phyloP scores from a whole-genome alignment of 805 yeast species.

The Geotrichum ghanense region DNA sequence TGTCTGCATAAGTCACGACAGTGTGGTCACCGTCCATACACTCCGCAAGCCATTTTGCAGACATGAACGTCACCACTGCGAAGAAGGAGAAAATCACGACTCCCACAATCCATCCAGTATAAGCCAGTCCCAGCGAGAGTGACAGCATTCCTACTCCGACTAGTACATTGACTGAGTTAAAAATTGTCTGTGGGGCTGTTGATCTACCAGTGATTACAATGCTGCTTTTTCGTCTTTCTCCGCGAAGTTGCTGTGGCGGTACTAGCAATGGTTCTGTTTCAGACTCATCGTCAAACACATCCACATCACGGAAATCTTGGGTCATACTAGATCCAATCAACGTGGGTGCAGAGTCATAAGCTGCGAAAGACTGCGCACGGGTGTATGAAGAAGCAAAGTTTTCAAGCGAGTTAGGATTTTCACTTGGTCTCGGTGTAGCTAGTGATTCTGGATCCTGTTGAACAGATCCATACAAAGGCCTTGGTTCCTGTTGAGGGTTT shows the following conservation, averaged over 20 bases:
- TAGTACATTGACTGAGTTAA: constrained; percentile 49
- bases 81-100: constrained; percentile 43
- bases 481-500: too few species aligned
- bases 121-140: constrained; percentile 46
- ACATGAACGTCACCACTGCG: constrained; percentile 60
- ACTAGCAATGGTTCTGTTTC: constrained; percentile 3
- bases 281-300: constrained; percentile 8
- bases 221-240: constrained; percentile 48
- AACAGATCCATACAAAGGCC: too few species aligned
- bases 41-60: constrained; percentile 61
- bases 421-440: too few species aligned
- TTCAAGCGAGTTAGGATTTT: constrained; percentile 46
- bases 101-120: constrained; percentile 52
- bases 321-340: background rate
- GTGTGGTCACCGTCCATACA: constrained; percentile 75
- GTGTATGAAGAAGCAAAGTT: constrained; percentile 70
- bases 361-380: constrained; percentile 66
- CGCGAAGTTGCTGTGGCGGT: background rate
- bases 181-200: constrained; percentile 54
- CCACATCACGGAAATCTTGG: constrained; percentile 1
- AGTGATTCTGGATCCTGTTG: too few species aligned
- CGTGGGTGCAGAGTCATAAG: constrained; percentile 30
- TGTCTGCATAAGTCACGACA: constrained; percentile 75
- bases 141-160: constrained; percentile 60
- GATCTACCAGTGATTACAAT: constrained; percentile 73